Conservation (phyloP, 2,329 filamentous ascomycete genomes). For the Penicillium frequentans region DNA sequence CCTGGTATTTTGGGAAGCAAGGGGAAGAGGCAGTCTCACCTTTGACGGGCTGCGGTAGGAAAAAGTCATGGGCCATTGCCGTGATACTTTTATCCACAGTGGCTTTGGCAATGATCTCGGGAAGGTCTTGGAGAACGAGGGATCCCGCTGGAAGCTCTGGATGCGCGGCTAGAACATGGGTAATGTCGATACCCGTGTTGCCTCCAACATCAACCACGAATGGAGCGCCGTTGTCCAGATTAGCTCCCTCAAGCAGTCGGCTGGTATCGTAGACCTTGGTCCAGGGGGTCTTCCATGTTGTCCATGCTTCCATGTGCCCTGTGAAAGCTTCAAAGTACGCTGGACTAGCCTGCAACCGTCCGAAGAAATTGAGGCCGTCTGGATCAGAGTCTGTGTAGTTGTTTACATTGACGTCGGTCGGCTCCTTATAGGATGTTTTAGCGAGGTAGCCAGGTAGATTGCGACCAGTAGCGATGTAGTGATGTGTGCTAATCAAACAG, state of each 20-base stretch:
- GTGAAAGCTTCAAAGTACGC: constrained; percentile 32
- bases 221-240: constrained; percentile 17
- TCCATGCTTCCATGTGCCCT: constrained; percentile 38
- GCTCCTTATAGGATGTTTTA: constrained; percentile 35
- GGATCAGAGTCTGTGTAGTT: constrained; percentile 23
- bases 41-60: constrained; percentile 26
- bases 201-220: constrained; percentile 44
- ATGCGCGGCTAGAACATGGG: constrained; percentile 29
- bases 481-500: constrained; percentile 22
- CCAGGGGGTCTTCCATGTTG: constrained; percentile 36
- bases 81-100: constrained; percentile 25
- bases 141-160: constrained; percentile 33
- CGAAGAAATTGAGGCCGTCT: constrained; percentile 34
- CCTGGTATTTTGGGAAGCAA: not conserved
- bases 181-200: constrained; percentile 39
- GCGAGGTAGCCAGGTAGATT: constrained; percentile 36
- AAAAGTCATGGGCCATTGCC: constrained; percentile 30
- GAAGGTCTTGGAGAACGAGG: constrained; percentile 42
- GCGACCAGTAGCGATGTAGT: constrained; percentile 29
- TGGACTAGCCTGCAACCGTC: constrained; percentile 30
- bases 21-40: constrained; percentile 8
- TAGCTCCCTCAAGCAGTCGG: constrained; percentile 19
- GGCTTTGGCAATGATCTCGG: constrained; percentile 33
- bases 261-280: constrained; percentile 32
- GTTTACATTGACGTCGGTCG: constrained; percentile 26